These are phyloP conservation scores for Fusarium azukiicola DNA, from an alignment of 2,329 filamentous ascomycete genomes.

Conservation along the genomic window DNA sequence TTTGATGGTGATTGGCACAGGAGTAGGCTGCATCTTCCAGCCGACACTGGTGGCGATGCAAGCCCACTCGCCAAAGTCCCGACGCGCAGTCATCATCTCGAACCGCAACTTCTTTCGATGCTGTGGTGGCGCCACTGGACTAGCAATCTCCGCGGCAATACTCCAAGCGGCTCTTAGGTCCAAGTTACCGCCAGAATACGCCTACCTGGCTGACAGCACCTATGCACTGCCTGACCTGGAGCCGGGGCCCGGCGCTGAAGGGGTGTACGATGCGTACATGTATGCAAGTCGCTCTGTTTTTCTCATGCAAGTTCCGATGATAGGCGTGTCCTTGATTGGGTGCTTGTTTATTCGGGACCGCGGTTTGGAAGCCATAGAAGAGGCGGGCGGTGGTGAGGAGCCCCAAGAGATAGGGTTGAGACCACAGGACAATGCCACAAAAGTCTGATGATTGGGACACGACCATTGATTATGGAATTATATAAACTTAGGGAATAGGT, in stretches of 20 bases:
- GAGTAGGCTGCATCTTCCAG: conserved; percentile 19
- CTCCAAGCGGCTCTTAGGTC: neutral
- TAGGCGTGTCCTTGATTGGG: neutral
- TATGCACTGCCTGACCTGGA: conserved; percentile 1
- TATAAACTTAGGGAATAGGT: too few relatives aligned
- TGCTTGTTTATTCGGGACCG: neutral
- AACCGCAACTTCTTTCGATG: conserved; percentile 16
- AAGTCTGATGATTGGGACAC: neutral
- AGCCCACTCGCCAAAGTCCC: conserved; percentile 13
- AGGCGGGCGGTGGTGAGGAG: neutral
- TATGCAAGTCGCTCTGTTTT: neutral
- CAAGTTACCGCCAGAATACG: neutral
- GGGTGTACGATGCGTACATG: conserved; percentile 9
- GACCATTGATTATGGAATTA: too few relatives aligned
- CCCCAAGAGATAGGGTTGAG: neutral
- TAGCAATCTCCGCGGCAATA: neutral
- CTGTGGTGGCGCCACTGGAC: neutral
- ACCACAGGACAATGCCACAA: neutral
- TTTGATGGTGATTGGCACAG: neutral
- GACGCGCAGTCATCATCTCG: neutral
- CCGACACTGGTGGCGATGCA: conserved; percentile 5
- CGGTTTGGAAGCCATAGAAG: neutral
- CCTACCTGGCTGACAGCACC: neutral
- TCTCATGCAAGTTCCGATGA: conserved; percentile 3
- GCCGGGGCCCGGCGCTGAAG: neutral